Conservation (phyloP, 768 basidiomycete genomes). For the Tulasnella sp. region DNA sequence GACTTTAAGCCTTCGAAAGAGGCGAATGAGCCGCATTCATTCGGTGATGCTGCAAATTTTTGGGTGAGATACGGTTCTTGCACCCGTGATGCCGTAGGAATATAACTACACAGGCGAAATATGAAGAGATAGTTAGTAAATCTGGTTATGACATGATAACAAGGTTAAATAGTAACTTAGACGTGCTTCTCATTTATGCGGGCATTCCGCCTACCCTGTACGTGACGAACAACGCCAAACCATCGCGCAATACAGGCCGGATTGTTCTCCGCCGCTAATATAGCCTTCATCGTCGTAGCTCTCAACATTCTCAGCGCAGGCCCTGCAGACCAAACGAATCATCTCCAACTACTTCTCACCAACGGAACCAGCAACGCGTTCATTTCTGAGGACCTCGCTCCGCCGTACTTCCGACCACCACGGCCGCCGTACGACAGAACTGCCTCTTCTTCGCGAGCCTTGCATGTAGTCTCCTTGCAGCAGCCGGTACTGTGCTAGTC, state of each 20-base stretch:
- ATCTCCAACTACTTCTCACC: neutral
- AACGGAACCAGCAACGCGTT: neutral
- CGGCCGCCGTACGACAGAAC: neutral
- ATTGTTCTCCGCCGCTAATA: neutral
- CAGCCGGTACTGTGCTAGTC: neutral
- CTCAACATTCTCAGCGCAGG: neutral
- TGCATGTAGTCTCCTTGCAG: neutral
- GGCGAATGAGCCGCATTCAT: no score
- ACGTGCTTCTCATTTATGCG: slow-evolving; percentile 1
- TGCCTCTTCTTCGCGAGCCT: neutral
- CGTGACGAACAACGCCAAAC: neutral
- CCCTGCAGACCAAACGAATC: neutral
- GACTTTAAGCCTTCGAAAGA: no score
- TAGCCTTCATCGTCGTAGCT: neutral
- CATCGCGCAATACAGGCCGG: neutral
- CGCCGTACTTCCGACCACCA: neutral
- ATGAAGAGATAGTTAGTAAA: neutral
- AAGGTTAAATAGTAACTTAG: neutral
- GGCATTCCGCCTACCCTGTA: no score
- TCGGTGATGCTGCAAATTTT: no score
- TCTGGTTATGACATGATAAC: neutral
- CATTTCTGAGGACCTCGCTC: neutral
- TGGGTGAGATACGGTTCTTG: no score
- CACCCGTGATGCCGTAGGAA: no score
- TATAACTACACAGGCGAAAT: no score